Percentiles rank a stretch among this genome's conserved stretches.
These are phyloP conservation scores for Tephrocybe sp. DNA, from an alignment of 768 basidiomycete species.

Conservation along the genomic window DNA sequence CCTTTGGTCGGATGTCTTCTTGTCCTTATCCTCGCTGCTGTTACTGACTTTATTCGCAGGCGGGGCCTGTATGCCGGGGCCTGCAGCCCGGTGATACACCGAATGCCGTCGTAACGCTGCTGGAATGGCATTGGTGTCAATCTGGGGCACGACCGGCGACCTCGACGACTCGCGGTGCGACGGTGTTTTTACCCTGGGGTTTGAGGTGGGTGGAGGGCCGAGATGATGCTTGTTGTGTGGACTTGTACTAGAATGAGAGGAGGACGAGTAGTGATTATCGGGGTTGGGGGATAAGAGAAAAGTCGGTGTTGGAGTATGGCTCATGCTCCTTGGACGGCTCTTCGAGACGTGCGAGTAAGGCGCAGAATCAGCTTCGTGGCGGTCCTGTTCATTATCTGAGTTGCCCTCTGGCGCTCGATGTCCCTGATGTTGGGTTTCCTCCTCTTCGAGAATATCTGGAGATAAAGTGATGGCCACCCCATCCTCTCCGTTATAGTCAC, in stretches of 20 bases:
- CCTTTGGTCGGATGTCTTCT: conserved; percentile 1
- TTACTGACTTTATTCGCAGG: background rate
- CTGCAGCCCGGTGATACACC: conserved; percentile 23
- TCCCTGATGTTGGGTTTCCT: background rate
- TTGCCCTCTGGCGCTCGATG: conserved; percentile 25
- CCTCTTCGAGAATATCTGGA: conserved; percentile 12
- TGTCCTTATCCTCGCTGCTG: background rate
- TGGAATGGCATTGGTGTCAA: conserved; percentile 20
- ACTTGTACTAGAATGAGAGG: conserved; percentile 4
- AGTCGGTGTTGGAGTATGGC: conserved; percentile 18
- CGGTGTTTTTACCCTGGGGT: background rate
- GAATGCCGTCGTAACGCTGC: conserved; percentile 27
- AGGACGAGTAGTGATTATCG: conserved; percentile 7
- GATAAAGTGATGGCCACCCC: conserved; percentile 37
- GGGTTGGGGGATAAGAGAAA: conserved; percentile 19
- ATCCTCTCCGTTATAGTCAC: conserved; percentile 32
- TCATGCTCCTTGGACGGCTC: no score
- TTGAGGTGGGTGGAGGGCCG: conserved; percentile 11
- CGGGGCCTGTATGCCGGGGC: conserved; percentile 2
- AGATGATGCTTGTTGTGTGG: conserved; percentile 4
- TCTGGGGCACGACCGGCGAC: conserved; percentile 29
- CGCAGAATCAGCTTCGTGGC: background rate
- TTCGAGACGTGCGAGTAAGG: background rate
- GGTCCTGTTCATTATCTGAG: conserved; percentile 24
- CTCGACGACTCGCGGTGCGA: conserved; percentile 18